Conservation (phyloP, 176 grass and related monocot genomes). For the Oryza meridionalis region DNA sequence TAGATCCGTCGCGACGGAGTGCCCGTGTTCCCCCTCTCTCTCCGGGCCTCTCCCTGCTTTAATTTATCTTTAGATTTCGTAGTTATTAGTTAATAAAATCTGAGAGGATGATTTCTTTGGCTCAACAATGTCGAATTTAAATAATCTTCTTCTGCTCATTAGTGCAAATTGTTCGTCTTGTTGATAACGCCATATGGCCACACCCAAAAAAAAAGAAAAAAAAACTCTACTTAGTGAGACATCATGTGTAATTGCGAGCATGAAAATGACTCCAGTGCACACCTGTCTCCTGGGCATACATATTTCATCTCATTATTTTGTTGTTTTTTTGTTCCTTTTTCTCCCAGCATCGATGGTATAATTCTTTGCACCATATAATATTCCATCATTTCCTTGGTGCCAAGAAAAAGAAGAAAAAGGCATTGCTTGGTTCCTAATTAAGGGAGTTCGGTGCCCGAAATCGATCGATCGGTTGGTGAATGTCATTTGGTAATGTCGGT, state of each 20-base stretch:
- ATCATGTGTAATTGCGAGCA: neutral
- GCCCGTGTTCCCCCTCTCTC: too few relatives aligned
- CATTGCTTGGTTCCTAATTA: conserved; percentile 3
- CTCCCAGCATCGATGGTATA: too few relatives aligned
- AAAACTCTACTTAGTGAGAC: neutral
- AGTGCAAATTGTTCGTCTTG: too few relatives aligned
- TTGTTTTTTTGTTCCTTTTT: neutral
- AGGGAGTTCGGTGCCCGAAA: neutral
- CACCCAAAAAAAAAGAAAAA: neutral
- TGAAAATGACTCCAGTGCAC: neutral
- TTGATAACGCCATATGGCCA: too few relatives aligned
- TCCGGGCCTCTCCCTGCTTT: too few relatives aligned
- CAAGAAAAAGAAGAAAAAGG: neutral
- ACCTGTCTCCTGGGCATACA: too few relatives aligned
- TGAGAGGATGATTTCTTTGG: neutral
- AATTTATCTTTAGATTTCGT: neutral
- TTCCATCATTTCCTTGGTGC: neutral
- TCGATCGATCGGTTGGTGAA: too few relatives aligned
- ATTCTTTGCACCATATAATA: too few relatives aligned
- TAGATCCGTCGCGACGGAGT: conserved; percentile 41
- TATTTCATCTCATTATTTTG: neutral
- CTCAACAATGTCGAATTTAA: neutral
- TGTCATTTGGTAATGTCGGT: too few relatives aligned
- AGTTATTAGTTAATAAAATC: too few relatives aligned
- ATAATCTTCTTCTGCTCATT: too few relatives aligned